These are phyloP conservation scores for Clarireedia sp. DNA, from an alignment of 2,329 filamentous ascomycete genomes.

Conservation along the genomic window DNA sequence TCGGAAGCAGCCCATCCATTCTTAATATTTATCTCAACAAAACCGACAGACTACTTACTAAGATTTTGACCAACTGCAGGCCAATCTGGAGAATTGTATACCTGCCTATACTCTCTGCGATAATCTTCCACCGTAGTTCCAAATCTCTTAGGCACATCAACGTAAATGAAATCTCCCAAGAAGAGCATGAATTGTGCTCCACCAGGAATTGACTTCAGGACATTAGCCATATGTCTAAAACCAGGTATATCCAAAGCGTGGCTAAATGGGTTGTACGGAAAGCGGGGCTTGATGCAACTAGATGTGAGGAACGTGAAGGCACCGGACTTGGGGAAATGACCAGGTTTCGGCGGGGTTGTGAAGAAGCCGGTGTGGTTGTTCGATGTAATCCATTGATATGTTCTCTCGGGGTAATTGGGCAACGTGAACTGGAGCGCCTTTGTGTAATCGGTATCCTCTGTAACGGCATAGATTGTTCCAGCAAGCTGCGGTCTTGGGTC, in stretches of 20 bases:
- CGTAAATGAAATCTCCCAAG: constrained; percentile 82
- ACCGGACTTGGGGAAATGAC: constrained; percentile 36
- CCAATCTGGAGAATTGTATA: constrained; percentile 97
- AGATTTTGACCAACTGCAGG: constrained; percentile 62
- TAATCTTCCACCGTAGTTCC: constrained; percentile 69
- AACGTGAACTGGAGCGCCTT: constrained; percentile 58
- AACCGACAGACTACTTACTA: constrained; percentile 38
- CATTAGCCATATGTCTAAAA: constrained; percentile 65
- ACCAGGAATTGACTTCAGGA: constrained; percentile 53
- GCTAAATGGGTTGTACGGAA: constrained; percentile 80
- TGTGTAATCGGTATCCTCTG: constrained; percentile 77
- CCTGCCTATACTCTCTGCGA: constrained; percentile 82
- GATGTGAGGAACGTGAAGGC: constrained; percentile 87
- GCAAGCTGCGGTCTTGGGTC: constrained; percentile 57
- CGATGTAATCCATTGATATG: constrained; percentile 78
- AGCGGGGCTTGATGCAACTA: constrained; percentile 84
- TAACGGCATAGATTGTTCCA: constrained; percentile 57
- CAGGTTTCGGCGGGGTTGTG: constrained; percentile 60
- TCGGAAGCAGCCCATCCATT: too few species aligned
- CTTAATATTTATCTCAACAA: not conserved
- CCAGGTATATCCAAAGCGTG: constrained; percentile 79
- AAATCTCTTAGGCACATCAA: constrained; percentile 78
- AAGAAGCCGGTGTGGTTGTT: constrained; percentile 84
- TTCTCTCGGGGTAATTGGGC: constrained; percentile 57
- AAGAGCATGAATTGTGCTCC: constrained; percentile 74